A percentile compares a stretch with the other conserved stretches of the same genome.
Conservation (phyloP, 225 moss, liverwort and hornwort genomes). For the Physcomitrium patens region DNA sequence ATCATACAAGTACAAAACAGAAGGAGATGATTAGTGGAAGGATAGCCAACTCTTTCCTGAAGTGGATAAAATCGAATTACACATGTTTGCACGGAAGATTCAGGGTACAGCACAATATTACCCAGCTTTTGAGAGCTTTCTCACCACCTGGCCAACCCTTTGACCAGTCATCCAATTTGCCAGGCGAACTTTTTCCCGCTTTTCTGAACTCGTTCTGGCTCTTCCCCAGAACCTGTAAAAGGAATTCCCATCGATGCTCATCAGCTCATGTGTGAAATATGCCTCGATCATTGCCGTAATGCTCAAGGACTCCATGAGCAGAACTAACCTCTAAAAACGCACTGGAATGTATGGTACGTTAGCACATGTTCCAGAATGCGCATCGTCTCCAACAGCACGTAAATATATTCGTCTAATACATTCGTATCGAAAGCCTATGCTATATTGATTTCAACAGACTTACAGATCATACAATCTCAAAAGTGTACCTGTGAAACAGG, state of each 20-base stretch:
- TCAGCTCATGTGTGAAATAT: conserved; percentile 28
- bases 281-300: conserved; percentile 8
- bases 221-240: conserved; percentile 41
- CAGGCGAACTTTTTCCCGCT: conserved; percentile 48
- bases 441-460: background rate
- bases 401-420: background rate
- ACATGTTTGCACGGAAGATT: conserved; percentile 10
- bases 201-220: conserved; percentile 35
- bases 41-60: background rate
- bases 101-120: conserved; percentile 29
- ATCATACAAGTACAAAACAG: conserved; percentile 9
- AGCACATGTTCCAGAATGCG: conserved; percentile 8
- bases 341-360: conserved; percentile 16
- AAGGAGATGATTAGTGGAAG: conserved; percentile 9
- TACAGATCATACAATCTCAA: background rate
- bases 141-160: conserved; percentile 79
- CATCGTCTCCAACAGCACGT: background rate
- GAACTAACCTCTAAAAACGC: background rate
- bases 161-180: conserved; percentile 66
- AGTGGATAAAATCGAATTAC: conserved; percentile 4
- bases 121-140: conserved; percentile 70
- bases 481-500: conserved; percentile 44
- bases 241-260: background rate
- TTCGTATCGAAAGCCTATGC: background rate
- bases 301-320: background rate